These are phyloP conservation scores for Xerocomus spinulosus DNA, from an alignment of 768 basidiomycete genomes.

Conservation along the genomic window DNA sequence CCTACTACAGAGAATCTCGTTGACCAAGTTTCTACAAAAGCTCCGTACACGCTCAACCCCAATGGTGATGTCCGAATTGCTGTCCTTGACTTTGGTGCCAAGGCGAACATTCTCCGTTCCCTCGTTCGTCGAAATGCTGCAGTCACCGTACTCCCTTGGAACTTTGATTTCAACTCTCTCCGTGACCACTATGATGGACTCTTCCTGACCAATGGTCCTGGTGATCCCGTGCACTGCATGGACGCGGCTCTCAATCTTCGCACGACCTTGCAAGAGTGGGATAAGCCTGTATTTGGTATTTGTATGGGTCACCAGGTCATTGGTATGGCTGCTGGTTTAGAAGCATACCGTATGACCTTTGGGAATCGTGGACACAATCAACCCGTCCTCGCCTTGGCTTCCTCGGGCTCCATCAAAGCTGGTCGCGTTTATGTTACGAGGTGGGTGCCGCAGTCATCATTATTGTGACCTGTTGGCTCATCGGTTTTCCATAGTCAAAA, in stretches of 20 bases:
- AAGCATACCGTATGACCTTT: constrained; percentile 98
- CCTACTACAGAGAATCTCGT: constrained; percentile 90
- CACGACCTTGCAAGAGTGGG: constrained; percentile 82
- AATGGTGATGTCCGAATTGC: constrained; percentile 87
- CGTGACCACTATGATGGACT: constrained; percentile 91
- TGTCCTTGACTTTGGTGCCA: constrained; percentile 94
- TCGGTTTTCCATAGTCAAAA: constrained; percentile 61
- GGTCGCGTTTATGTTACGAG: constrained; percentile 97
- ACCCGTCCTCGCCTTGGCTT: constrained; percentile 94
- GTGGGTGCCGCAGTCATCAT: constrained; percentile 32
- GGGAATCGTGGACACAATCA: constrained; percentile 99
- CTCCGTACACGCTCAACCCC: constrained; percentile 82
- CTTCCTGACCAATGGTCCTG: constrained; percentile 95
- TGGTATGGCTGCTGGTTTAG: constrained; percentile 94
- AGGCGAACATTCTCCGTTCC: constrained; percentile 94
- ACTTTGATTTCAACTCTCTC: constrained; percentile 91
- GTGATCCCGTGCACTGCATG: constrained; percentile 87
- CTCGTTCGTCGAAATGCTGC: constrained; percentile 87
- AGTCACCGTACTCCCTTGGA: constrained; percentile 96
- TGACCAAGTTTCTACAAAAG: constrained; percentile 84
- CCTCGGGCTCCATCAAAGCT: constrained; percentile 87
- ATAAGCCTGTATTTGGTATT: constrained; percentile 93
- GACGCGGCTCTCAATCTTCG: constrained; percentile 78
- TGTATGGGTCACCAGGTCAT: constrained; percentile 99
- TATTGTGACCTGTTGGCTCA: constrained; percentile 1